Base-by-base conservation (phyloP, 2,329 filamentous ascomycete genomes). In the Ophiostoma sp. region DNA sequence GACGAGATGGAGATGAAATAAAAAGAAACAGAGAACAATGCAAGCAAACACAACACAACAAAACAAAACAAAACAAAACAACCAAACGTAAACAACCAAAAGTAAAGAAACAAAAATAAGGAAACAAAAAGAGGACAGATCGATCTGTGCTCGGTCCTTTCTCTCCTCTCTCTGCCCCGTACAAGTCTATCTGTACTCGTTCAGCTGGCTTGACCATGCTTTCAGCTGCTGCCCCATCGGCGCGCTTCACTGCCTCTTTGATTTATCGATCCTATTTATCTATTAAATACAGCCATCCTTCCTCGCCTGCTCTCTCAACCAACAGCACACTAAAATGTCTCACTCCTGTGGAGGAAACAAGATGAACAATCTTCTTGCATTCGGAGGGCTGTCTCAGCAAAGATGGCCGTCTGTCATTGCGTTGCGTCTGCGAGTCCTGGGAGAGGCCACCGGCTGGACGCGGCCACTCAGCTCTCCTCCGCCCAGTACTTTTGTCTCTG, bases 281-380 rank as follows among this genome's bases (percentile, higher is more conserved):
- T n/a, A 27, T 27, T 27, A 27, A 12, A 27, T 27, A 27, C 27
- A 27, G 27, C 27, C 27, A 27, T 27, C 42, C 49, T 55, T n/a
- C n/a, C 18, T 7, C 8, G 5, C 47, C 7, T 9, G 1, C 16
- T 7, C 42, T 5, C 8, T 44, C 8, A 9, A 44, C 42, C 8
- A 2, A 44, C 12, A 14, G 45, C 45, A 47, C 5, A 47, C 8
- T 47, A 55, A 45, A 55, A 60, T 60, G 55, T 60, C 55, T 60
- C 55, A 60, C 55, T 16, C 9, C 55, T 38, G 55, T 60, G 55
- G 55, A 60, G 55, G 55, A 60, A 60, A 60, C 55, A 60, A 60
- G 27, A 60, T 60, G 55, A 60, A 60, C 55, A 60, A 60, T 60
- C 38, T 60, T 60, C 55, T 60, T 55, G 49, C 55, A 38, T 60